These are phyloP conservation scores for Diaporthe longicolla DNA, from an alignment of 2,329 filamentous ascomycete genomes.

Conservation along the genomic window DNA sequence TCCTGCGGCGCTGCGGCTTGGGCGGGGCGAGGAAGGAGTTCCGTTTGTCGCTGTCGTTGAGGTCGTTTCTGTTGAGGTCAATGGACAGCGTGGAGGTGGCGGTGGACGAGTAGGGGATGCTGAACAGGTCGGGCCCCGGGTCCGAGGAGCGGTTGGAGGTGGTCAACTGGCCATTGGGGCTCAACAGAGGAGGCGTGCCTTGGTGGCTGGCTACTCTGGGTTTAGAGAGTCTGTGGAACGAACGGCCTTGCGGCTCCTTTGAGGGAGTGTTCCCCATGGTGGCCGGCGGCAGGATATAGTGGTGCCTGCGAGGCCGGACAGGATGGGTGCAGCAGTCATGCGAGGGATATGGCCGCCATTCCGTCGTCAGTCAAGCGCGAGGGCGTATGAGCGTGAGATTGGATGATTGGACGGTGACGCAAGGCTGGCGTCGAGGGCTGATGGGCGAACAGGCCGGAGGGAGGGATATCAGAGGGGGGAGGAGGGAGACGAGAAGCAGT, in stretches of 20 bases:
- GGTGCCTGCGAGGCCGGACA: constrained; percentile 32
- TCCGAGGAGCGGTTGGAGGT: constrained; percentile 16
- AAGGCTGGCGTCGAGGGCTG: constrained; percentile 24
- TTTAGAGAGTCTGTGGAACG: constrained; percentile 42
- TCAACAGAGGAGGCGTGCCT: constrained; percentile 23
- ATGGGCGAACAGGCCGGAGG: background rate
- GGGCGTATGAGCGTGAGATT: background rate
- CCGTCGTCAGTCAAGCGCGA: constrained; percentile 39
- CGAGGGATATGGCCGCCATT: constrained; percentile 38
- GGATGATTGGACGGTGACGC: constrained; percentile 33
- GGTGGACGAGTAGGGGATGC: constrained; percentile 40
- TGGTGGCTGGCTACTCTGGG: constrained; percentile 31
- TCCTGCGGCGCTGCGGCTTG: constrained; percentile 57
- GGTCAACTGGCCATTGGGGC: constrained; percentile 22
- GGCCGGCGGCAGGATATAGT: constrained; percentile 19
- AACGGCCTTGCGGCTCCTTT: constrained; percentile 38
- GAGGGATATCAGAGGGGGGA: constrained; percentile 4
- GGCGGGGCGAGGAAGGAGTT: constrained; percentile 34
- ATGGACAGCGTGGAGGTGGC: constrained; percentile 25
- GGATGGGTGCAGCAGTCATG: constrained; percentile 37
- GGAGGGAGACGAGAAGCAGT: constrained; percentile 19
- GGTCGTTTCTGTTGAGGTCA: constrained; percentile 45
- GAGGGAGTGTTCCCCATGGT: constrained; percentile 43
- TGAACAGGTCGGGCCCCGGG: constrained; percentile 33
- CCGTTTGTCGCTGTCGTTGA: constrained; percentile 32